Conservation (phyloP, 371 early-diverging fungal species). For the Sporodiniella umbellata region DNA sequence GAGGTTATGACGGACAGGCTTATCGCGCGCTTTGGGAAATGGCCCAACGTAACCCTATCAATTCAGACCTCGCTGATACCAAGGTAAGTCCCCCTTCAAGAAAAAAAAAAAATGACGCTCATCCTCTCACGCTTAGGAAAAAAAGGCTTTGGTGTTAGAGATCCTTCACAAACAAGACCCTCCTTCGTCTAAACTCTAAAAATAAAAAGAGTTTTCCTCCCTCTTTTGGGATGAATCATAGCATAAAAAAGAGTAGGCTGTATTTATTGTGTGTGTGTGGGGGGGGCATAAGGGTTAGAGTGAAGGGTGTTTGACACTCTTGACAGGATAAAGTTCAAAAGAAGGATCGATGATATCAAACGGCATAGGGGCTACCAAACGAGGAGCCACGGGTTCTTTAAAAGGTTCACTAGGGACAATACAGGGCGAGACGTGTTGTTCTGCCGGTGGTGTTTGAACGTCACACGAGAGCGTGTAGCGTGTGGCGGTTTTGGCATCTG, state of each 20-base stretch:
- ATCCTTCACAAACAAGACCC: slow-evolving; percentile 20
- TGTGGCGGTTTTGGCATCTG: neutral
- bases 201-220: too few relatives aligned
- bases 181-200: slow-evolving; percentile 16
- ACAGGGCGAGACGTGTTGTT: neutral
- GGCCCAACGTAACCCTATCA: slow-evolving; percentile 64
- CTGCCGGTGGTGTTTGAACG: neutral
- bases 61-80: too few relatives aligned
- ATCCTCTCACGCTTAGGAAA: too few relatives aligned
- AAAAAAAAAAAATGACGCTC: too few relatives aligned
- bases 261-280: too few relatives aligned
- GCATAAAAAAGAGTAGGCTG: neutral
- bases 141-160: slow-evolving; percentile 20
- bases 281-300: too few relatives aligned
- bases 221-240: too few relatives aligned
- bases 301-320: neutral
- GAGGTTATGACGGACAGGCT: slow-evolving; percentile 61
- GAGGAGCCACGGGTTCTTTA: neutral
- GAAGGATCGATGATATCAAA: slow-evolving; percentile 1
- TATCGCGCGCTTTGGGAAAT: slow-evolving; percentile 66
- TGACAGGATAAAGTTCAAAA: neutral
- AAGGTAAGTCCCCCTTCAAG: too few relatives aligned
- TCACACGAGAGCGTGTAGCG: neutral
- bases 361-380: neutral
- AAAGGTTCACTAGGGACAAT: neutral